Base-by-base conservation (phyloP, 495 filamentous ascomycete species). In the Ascodesmis nigricans region DNA sequence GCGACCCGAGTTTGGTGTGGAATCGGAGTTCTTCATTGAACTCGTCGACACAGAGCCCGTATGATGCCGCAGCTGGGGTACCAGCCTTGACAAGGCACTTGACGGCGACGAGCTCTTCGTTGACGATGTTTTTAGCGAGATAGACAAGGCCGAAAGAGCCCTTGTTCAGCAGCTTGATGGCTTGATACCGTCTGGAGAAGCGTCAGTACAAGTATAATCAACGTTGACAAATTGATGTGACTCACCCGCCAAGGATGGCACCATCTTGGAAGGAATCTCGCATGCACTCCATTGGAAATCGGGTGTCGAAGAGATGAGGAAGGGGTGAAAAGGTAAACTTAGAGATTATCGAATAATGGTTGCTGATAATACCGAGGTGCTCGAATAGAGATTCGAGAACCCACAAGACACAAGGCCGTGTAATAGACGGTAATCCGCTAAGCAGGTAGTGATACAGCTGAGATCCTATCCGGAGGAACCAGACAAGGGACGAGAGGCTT, bases 101-200 rank as follows among this genome's bases (percentile, higher is more conserved):
- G 64, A 97, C 73, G 33, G 87, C 87, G 38, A 97, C 87, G 35
- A 70, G 62, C 37, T 83, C 61, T 41, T 69, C 65, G 38, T 73
- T 91, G 43, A 58, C 44, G 38, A 61, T 63, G 56, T 97, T 83
- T 46, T 61, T 75, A 34, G 87, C 90, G 55, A 81, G 69, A 57
- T 91, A 92, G 44, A 97, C 87, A 76, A 91, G 82, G 43, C 87
- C 87, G 52, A 93, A 97, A 16, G 87, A 97, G 46, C 87, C 87
- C 65, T 93, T 79, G 52, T 97, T 95, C 59, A 97, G 78, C 24
- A 83, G 82, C 47, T 81, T 77, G 49, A 92, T 61, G 25, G 80
- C 84, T 55, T 75, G 66, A 55, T 87, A 97, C 38, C 90, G 82
- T 44, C 48, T 52, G n/a, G 33, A 22, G 29, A 36, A 29, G 16